phyloP scores from a whole-genome alignment of 768 basidiomycete genomes.

The Amanita subjunquillea region DNA sequence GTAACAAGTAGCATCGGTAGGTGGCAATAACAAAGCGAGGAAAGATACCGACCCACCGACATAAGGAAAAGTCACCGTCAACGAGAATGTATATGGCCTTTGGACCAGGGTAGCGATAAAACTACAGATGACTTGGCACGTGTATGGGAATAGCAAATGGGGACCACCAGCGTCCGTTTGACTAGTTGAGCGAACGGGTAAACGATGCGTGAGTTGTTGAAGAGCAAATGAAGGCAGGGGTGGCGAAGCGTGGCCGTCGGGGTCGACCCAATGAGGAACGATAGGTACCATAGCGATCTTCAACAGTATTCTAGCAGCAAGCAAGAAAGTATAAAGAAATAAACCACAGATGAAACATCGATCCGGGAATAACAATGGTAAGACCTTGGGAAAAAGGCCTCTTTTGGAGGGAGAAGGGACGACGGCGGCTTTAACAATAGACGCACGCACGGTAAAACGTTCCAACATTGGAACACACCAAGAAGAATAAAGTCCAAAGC shows the following conservation, averaged over 20 bases:
- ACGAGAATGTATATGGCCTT: not conserved
- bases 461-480: not conserved
- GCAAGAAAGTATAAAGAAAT: constrained; percentile 1
- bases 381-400: not conserved
- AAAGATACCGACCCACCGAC: not conserved
- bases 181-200: not conserved
- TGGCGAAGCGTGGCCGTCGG: not conserved
- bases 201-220: not conserved
- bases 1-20: not conserved
- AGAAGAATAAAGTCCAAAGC: not conserved
- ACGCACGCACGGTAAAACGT: not conserved
- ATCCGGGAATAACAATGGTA: not conserved
- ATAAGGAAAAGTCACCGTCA: not conserved
- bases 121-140: constrained; percentile 4
- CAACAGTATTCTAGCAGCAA: not conserved
- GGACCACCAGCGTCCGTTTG: not conserved
- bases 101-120: constrained; percentile 3
- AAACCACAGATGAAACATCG: not conserved
- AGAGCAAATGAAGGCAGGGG: not conserved
- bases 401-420: not conserved
- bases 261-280: not conserved
- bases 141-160: not conserved
- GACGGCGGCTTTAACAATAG: not conserved
- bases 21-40: not conserved
- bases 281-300: not conserved